Evolutionary conservation across 441 rosid genomes (phyloP), one percentile per base, ranked within the genome.

Genomic region (Eutrema salsugineum): DNA sequence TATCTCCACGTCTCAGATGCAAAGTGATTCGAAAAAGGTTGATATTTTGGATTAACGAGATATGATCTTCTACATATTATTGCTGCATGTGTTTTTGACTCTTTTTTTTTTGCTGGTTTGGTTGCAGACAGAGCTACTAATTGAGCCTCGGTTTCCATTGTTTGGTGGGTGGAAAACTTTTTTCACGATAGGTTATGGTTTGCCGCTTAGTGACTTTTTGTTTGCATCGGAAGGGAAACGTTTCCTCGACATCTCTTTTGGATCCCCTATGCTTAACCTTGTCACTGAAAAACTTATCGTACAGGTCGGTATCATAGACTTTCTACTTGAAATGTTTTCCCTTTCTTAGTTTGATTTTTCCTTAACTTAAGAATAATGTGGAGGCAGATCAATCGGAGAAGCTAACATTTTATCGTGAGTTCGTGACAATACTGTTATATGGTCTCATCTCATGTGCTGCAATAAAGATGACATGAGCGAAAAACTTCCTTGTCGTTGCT

Each of bases 161-260:
- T 86, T 96, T 82, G 99, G 98, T 64, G 98, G 98, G 62, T 96
- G 97, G 99, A 86, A 80, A 79, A 93, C 97, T 24, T 86, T 95
- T 35, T 95, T 95, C 79, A 95, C 99, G 17, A 88, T 95, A 55
- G 97, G 98, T 47, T 95, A 95, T 77, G 84, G 96, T 67, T 85
- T 93, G 84, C 99, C 97, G 33, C 96, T 95, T 57, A 63, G 79
- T 43, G 97, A 93, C 73, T 93, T 87, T 62, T 72, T 95, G 78
- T 93, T 88, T 70, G 82, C 83, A 66, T 86, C 86, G 49, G 93
- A 83, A 63, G 97, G 96, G 63, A 88, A 86, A 60, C 91, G 90
- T 36, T 88, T 85, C 80, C 82, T 95, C 19, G 87, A 88, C 73
- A 77, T 93, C 74, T 76, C 90, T 70, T 89, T 91, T 40, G 92